Evolutionary conservation across 1,284 basidiomycete genomes (phyloP), one percentile per base, ranked within the genome.

Genomic region (Marasmius oreades): DNA sequence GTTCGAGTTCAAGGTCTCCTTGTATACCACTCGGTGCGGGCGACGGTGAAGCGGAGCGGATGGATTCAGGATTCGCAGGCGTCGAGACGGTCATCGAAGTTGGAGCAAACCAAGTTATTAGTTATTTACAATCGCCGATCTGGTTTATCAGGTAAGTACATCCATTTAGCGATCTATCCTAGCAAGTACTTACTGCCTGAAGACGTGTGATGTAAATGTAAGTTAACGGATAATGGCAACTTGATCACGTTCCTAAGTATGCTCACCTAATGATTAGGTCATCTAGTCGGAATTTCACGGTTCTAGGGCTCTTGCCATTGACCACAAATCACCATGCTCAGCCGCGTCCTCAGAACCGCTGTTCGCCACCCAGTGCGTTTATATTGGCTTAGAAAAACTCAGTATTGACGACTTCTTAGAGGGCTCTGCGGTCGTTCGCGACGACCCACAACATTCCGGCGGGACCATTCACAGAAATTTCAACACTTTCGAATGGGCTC

Each of bases 401-500:
- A 45, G 54, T 52, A n/a, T 45, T 50, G 23, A 43, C 24, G 18
- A 11, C 26, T 47, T 14, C 22, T 24, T 51, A 69, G 72, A 67
- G 76, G 59, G 67, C 78, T 16, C 67, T 78, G 65, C 76, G 78
- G 63, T 76, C 57, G 47, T 46, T 63, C 71, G 74, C 72, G 71
- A 59, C 61, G 69, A 56, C 63, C 74, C 62, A 72, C 65, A 84
- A 83, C 69, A 70, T 81, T 63, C 74, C 78, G 55, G 80, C 26
- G n/a, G 47, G 84, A 57, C 93, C 93, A 52, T 78, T 88, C 60
- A 96, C 94, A 50, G 86, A 95, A 74, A 85, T 92, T 61, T 89
- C 93, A 31, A 94, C 92, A 5, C 86, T 98, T 55, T 80, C 91
- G 16, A 97, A 96, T 77, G 95, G 95, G 59, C 78, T 96, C 58